Evolutionary conservation across 495 filamentous ascomycete species (phyloP).

Genomic region (Tuber calosporum): DNA sequence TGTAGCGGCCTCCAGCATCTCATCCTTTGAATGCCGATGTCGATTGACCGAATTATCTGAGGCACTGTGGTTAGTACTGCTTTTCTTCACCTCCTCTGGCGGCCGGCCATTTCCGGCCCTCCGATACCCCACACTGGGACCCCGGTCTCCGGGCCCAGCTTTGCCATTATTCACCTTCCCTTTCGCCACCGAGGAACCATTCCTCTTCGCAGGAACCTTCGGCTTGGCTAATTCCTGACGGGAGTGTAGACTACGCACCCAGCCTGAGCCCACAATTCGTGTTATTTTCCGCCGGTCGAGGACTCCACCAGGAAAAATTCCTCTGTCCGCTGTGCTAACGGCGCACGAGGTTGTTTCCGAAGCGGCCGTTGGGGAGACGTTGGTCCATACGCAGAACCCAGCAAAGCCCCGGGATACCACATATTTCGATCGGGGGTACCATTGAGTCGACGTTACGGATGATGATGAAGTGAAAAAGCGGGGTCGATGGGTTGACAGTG

Average conservation of each 20-base stretch:
- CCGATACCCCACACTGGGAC: conserved; percentile 12
- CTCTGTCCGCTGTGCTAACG: conserved; percentile 23
- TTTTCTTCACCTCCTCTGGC: conserved; percentile 5
- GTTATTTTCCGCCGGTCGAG: conserved; percentile 31
- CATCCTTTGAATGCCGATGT: conserved; percentile 86
- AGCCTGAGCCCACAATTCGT: conserved; percentile 23
- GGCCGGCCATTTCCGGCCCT: conserved; percentile 20
- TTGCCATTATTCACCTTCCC: conserved; percentile 15
- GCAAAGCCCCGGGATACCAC: conserved; percentile 41
- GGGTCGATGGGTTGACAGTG: conserved; percentile 19
- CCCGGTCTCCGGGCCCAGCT: conserved; percentile 19
- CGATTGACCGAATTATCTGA: conserved; percentile 9
- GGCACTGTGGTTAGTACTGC: background rate
- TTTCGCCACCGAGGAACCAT: conserved; percentile 2
- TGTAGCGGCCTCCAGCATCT: conserved; percentile 82
- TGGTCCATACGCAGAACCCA: conserved; percentile 40
- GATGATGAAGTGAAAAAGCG: conserved; percentile 28
- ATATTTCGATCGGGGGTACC: conserved; percentile 38
- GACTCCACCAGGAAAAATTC: conserved; percentile 13
- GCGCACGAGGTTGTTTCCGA: conserved; percentile 32
- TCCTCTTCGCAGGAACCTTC: conserved; percentile 23
- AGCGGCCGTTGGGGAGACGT: conserved; percentile 29
- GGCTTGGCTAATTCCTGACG: conserved; percentile 20
- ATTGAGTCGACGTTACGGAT: conserved; percentile 18
- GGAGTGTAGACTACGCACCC: conserved; percentile 29